Conservation (phyloP, 345 rosid species). For the Rubroshorea leprosula region DNA sequence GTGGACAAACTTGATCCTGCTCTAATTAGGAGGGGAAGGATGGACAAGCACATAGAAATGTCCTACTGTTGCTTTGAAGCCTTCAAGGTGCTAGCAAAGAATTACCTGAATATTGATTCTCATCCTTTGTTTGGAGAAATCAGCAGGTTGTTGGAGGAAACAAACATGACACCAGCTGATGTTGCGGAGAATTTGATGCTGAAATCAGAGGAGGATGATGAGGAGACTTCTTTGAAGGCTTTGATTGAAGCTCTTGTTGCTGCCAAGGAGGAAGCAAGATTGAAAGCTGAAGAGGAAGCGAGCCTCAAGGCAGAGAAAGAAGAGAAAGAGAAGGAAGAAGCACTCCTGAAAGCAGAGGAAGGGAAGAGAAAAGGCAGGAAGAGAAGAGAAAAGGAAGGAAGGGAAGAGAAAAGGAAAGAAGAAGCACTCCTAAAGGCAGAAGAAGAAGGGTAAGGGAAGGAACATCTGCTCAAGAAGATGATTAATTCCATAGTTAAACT, state of each 20-base stretch:
- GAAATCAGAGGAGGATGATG: conserved; percentile 7
- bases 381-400: background rate
- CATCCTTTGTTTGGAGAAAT: conserved; percentile 9
- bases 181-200: conserved; percentile 26
- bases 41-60: conserved; percentile 25
- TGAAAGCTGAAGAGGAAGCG: conserved; percentile 8
- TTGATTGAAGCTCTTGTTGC: conserved; percentile 13
- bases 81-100: conserved; percentile 20
- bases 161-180: conserved; percentile 23
- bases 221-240: conserved; percentile 15
- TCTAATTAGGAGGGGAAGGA: conserved; percentile 25
- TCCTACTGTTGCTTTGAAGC: conserved; percentile 26
- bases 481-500: background rate
- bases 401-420: too few species aligned
- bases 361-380: background rate
- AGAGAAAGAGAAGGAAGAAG: conserved; percentile 1
- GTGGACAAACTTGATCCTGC: conserved; percentile 28
- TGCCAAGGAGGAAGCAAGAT: conserved; percentile 15
- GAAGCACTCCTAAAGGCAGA: background rate
- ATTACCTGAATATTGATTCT: conserved; percentile 8
- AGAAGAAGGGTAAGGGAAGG: background rate
- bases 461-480: conserved; percentile 1
- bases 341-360: background rate
- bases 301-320: conserved; percentile 9
- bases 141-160: conserved; percentile 15